Base-by-base conservation (phyloP, 2,329 filamentous ascomycete genomes). In the Exophiala sp. region DNA sequence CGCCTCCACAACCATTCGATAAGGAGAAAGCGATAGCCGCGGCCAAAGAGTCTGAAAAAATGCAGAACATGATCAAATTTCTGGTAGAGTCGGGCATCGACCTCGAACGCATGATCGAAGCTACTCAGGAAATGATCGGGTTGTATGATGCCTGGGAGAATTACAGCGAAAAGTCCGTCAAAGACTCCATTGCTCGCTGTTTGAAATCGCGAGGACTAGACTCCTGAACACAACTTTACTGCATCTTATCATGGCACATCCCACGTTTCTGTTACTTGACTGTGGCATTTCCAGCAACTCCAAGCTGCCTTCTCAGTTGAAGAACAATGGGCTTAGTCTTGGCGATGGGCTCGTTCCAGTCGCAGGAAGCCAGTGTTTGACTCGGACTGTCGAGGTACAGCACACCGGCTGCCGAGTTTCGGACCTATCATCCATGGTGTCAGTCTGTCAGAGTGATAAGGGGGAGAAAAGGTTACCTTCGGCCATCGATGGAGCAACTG, bases 101-200 rank as follows among this genome's bases (percentile, higher is more conserved):
- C 64, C 87, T 96, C 65, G 84, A 89, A 61, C 87, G 85, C 32
- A 86, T 95, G 69, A 87, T 95, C 47, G 89, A 96, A 70, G 90
- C 88, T 65, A 92, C 89, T 0, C 91, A 96, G 71, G 91, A 96
- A 72, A 81, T 96, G 58, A 89, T 96, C 49, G 91, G 89, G 3
- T 82, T 96, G 59, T 96, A 96, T 68, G 89, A 95, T 66, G 72
- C 83, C 1, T 87, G 84, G 83, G 84, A 87, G 61, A 75, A 76
- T 55, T 87, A 84, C 65, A 82, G 74, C 50, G 84, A 87, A 65
- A 83, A 85, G 68, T 73, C 75, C 11, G 84, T 82, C 65, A 86
- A 83, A 68, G 84, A 87, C 58, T 73, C 79, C 59, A 78, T 87
- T 63, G 75, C 76, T 7, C 77, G 81, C 60, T 84, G 85, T 69